Evolutionary conservation across 139 green algal species (phyloP), one percentile per base, ranked within the genome.

Genomic region (Picochlorum sp.): DNA sequence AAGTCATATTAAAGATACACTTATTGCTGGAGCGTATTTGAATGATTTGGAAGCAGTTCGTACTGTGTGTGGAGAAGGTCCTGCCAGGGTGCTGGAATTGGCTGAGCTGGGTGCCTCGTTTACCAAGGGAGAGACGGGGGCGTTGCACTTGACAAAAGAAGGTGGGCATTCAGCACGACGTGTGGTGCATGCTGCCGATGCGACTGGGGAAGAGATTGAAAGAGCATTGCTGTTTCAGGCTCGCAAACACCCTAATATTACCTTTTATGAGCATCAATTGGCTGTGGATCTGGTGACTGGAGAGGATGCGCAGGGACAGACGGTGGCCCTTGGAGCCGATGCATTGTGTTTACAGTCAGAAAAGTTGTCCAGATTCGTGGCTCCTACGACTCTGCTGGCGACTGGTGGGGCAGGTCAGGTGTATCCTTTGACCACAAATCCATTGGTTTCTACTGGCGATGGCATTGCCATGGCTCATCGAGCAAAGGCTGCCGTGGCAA

Each of bases 361-460:
- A 31, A 21, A 21, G 14, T 85, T 91, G 77, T 78, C 65, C 7
- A 64, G 84, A 13, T 90, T 95, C 64, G 58, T 90, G 18, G 73
- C 86, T 1, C 74, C 88, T 4, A 75, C 83, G 8, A 97, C 91
- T 0, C 80, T 98, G 75, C 71, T 99, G 6, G 91, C 94, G 7
- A 88, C 79, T 6, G 94, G 94, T 18, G 94, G 94, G 14, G 89
- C 86, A 1, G 93, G 93, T 3, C 85, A 94, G 79, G 75, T 97
- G 18, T 99, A 97, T 66, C 90, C 92, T 24, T 88, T 84, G 78
- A 98, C 94, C 37, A 99, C 94, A 66, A 99, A 99, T 79, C 94
- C 94, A 1, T 49, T 70, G n/a, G 92, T 98, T 3, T 71, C 83
- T 10, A 99, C 94, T 6, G 93, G 94, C 0, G 94, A 99, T 62